Evolutionary conservation across 2,329 filamentous ascomycete genomes (phyloP).

Genomic region (Claviceps fusiformis): DNA sequence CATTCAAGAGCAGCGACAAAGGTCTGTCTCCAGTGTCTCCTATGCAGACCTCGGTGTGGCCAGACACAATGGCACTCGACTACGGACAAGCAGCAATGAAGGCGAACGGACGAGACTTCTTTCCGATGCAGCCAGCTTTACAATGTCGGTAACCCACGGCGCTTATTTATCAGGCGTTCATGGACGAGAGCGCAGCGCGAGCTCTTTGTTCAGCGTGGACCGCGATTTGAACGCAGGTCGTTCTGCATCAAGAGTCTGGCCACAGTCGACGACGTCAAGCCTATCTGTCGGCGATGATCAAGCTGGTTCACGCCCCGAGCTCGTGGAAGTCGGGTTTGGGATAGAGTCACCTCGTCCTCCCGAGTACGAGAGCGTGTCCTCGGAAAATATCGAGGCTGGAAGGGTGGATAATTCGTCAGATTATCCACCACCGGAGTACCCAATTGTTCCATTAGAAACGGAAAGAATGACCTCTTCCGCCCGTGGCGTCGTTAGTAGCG

Average conservation of each 20-base stretch:
- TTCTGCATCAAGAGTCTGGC: slow-evolving; percentile 27
- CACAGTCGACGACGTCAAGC: slow-evolving; percentile 28
- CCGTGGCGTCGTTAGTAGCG: too few species aligned
- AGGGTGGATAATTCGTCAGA: slow-evolving; percentile 13
- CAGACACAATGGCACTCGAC: slow-evolving; percentile 60
- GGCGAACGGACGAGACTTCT: slow-evolving; percentile 60
- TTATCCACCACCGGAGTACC: too few species aligned
- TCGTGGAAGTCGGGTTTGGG: slow-evolving; percentile 37
- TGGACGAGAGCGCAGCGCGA: slow-evolving; percentile 33
- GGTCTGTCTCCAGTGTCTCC: slow-evolving; percentile 59
- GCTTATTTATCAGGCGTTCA: slow-evolving; percentile 22
- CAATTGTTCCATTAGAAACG: too few species aligned
- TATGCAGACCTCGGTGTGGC: slow-evolving; percentile 67
- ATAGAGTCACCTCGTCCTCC: slow-evolving; percentile 37
- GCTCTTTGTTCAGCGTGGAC: slow-evolving; percentile 42
- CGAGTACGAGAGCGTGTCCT: slow-evolving; percentile 37
- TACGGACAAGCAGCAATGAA: slow-evolving; percentile 60
- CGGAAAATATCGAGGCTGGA: slow-evolving; percentile 23
- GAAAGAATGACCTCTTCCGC: too few species aligned
- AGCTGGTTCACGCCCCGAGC: slow-evolving; percentile 38
- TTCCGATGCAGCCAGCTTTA: slow-evolving; percentile 56
- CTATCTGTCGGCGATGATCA: slow-evolving; percentile 18
- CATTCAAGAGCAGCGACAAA: slow-evolving; percentile 45
- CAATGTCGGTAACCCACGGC: slow-evolving; percentile 20
- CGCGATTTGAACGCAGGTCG: slow-evolving; percentile 29